Percentiles rank a stretch among this genome's conserved stretches.
Conservation (phyloP, 345 rosid species). For the Eucalyptus fibrosa region DNA sequence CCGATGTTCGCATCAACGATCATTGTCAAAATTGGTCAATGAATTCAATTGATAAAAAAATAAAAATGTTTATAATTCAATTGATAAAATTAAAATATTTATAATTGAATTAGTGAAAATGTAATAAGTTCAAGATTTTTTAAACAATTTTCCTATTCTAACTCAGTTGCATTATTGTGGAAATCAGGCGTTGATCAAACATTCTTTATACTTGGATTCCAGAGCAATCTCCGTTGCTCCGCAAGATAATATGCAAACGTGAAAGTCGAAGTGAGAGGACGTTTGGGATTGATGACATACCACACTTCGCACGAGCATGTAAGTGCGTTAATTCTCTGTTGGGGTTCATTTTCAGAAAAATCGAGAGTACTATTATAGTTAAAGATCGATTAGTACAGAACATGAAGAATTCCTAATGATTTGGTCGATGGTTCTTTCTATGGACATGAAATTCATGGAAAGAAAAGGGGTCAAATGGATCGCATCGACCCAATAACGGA, state of each 20-base stretch:
- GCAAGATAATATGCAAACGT: not conserved
- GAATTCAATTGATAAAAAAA: no score
- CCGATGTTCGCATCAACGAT: rapidly evolving
- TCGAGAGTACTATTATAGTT: not conserved
- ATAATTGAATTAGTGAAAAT: rapidly evolving
- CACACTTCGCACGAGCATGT: rapidly evolving
- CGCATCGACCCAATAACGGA: not conserved
- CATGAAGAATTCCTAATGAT: not conserved
- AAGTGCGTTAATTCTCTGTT: not conserved
- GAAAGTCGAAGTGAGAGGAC: not conserved
- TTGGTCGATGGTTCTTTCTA: not conserved
- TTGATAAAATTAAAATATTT: no score
- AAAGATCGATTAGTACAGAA: not conserved
- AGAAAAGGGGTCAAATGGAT: not conserved
- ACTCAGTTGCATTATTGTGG: rapidly evolving
- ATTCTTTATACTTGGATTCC: not conserved
- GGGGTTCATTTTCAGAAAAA: not conserved
- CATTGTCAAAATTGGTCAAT: rapidly evolving
- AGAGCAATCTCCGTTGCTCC: not conserved
- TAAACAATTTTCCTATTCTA: rapidly evolving
- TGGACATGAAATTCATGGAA: not conserved
- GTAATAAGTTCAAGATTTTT: rapidly evolving
- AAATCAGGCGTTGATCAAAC: not conserved
- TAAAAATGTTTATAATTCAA: rapidly evolving
- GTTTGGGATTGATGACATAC: not conserved